Conservation (phyloP, 257 asterid genomes). For the Parsonsia alboflavescens region DNA sequence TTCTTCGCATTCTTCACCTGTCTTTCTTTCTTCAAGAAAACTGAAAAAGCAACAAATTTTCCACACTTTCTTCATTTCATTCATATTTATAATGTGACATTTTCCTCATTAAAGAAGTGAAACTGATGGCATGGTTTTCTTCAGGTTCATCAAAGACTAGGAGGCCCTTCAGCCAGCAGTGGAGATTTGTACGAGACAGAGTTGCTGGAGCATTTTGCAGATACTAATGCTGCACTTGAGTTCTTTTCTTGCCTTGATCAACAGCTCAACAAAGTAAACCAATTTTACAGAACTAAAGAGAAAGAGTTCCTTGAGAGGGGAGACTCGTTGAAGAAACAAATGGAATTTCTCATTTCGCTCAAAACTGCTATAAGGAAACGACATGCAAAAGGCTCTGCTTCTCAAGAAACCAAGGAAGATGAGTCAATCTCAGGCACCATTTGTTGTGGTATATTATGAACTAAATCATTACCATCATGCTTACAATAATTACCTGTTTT, state of each 20-base stretch:
- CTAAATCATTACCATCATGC: not conserved
- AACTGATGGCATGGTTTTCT: conserved; percentile 4
- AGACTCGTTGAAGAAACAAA: conserved; percentile 63
- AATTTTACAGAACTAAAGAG: conserved; percentile 62
- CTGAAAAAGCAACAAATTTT: not conserved
- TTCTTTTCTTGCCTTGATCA: conserved; percentile 66
- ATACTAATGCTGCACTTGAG: conserved; percentile 58
- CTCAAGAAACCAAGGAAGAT: conserved; percentile 51
- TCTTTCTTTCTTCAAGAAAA: not conserved
- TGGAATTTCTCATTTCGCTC: conserved; percentile 72
- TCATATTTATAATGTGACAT: conserved; percentile 17
- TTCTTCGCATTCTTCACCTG: not conserved
- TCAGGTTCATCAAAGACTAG: conserved; percentile 68
- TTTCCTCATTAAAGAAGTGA: not conserved
- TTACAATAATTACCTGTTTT: not conserved
- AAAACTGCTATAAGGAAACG: conserved; percentile 44
- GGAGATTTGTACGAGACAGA: conserved; percentile 75
- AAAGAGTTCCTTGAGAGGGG: conserved; percentile 83
- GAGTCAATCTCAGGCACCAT: conserved; percentile 69
- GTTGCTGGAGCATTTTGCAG: conserved; percentile 62
- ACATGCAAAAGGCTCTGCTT: conserved; percentile 30
- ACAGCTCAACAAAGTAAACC: conserved; percentile 90
- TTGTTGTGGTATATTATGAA: conserved; percentile 51
- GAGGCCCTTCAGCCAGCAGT: conserved; percentile 38
- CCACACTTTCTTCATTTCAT: not conserved